Base-by-base conservation (phyloP, 441 rosid species). In the Arabidopsis lyrata region DNA sequence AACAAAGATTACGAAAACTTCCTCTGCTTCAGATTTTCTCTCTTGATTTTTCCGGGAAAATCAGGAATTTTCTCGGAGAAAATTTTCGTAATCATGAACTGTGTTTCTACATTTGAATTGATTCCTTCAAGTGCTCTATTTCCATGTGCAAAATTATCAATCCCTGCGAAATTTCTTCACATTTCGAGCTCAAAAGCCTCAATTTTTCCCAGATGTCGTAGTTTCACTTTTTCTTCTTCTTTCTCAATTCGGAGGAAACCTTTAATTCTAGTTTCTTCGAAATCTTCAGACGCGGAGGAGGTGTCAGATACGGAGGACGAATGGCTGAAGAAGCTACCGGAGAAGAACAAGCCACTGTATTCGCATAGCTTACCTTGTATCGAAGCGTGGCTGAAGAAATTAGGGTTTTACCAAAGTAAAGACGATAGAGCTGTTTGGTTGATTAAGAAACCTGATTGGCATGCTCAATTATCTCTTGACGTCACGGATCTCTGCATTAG, bases 281-380 rank as follows among this genome's bases (percentile, higher is more conserved):
- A 84, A 65, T 80, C 94, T 0, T 81, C 96, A 9, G 94, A 86
- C 66, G 86, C 91, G 12, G 96, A 83, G 79, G 95, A 87, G 73
- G 76, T 77, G 8, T 79, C 88, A 2, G 78, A 85, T 6, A 58
- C 82, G 8, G 97, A 85, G 38, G 97, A 90, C 66, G 97, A 93
- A 63, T 93, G 98, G 99, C 86, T 91, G 13, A 77, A 83, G 81
- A 85, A 75, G 75, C 91, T 91, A 31, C 94, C 95, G 16, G 98
- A 93, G 29, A 88, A 90, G 88, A 82, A 77, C 68, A 91, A 83
- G 87, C 95, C 98, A 38, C 68, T 93, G 60, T 95, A 91, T 74
- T 90, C 99, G 22, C 96, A 95, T 61, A 95, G 97, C 80, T 81
- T 92, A 83, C 97, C 98, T 36, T 90, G 98, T 65, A 88, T 92